Evolutionary conservation across 1,139 yeast species (phyloP).

Genomic region (Kazachstania sp.): DNA sequence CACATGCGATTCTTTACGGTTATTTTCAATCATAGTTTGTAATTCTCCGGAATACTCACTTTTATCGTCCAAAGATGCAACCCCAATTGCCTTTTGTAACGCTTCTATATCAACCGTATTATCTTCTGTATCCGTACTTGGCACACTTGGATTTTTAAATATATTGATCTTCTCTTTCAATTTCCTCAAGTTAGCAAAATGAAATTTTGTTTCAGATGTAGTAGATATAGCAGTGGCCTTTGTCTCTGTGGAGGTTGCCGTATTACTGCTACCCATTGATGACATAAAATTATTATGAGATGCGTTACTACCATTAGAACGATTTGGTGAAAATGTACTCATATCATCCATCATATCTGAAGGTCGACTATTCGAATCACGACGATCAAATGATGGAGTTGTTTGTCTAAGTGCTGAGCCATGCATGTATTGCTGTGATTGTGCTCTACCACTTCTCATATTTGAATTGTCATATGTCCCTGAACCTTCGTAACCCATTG

Average conservation of each 20-base stretch:
- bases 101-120: slow-evolving; percentile 29
- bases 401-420: slow-evolving; percentile 25
- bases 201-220: slow-evolving; percentile 26
- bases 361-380: neutral
- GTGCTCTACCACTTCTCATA: neutral
- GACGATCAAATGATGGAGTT: slow-evolving; percentile 13
- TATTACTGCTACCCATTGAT: slow-evolving; percentile 21
- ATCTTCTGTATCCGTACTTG: slow-evolving; percentile 8
- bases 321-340: neutral
- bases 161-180: slow-evolving; percentile 30
- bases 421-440: slow-evolving; percentile 21
- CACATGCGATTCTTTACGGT: neutral
- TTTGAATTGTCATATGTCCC: neutral
- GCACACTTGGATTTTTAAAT: slow-evolving; percentile 26
- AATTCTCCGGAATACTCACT: slow-evolving; percentile 3
- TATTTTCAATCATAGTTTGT: neutral
- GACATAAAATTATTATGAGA: slow-evolving; percentile 17
- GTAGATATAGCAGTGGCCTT: slow-evolving; percentile 17
- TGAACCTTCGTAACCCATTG: no score
- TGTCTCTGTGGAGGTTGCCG: slow-evolving; percentile 18
- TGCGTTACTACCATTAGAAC: neutral
- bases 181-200: slow-evolving; percentile 30
- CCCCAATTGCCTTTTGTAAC: slow-evolving; percentile 32
- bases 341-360: neutral
- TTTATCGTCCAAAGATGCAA: slow-evolving; percentile 13